Evolutionary conservation across 345 rosid species (phyloP).

Genomic region (Firmiana major): DNA sequence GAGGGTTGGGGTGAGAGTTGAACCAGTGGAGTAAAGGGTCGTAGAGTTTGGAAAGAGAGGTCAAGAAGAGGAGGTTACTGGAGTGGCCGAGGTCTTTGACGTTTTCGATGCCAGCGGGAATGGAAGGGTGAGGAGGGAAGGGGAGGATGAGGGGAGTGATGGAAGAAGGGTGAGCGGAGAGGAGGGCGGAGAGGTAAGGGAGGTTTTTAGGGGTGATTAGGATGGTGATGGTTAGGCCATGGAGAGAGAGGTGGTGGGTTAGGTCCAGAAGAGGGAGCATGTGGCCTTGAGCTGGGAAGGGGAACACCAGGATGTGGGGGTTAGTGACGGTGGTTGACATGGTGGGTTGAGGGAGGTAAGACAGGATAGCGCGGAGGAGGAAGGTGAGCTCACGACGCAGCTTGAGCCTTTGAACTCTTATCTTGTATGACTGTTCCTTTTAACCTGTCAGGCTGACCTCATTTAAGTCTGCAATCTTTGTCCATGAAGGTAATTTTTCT

Average conservation of each 20-base stretch:
- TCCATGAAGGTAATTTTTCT: too few relatives aligned
- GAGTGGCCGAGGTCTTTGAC: slow-evolving; percentile 45
- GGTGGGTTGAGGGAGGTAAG: background rate
- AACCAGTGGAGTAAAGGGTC: slow-evolving; percentile 55
- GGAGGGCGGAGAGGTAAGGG: slow-evolving; percentile 41
- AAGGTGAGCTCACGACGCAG: background rate
- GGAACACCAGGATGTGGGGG: slow-evolving; percentile 56
- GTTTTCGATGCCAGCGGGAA: slow-evolving; percentile 53
- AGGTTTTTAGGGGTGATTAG: slow-evolving; percentile 54
- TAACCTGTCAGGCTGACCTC: too few relatives aligned
- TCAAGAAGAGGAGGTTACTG: slow-evolving; percentile 34
- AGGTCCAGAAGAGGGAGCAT: slow-evolving; percentile 49
- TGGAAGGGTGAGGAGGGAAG: slow-evolving; percentile 51
- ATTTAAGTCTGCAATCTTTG: too few relatives aligned
- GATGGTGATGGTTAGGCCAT: slow-evolving; percentile 39
- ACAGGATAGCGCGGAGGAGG: background rate
- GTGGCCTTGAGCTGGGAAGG: slow-evolving; percentile 78
- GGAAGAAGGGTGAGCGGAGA: slow-evolving; percentile 7
- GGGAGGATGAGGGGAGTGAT: slow-evolving; percentile 33
- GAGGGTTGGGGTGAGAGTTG: slow-evolving; percentile 49
- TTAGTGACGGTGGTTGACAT: background rate
- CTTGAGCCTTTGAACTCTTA: background rate
- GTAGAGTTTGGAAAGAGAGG: slow-evolving; percentile 40
- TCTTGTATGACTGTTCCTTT: too few relatives aligned
- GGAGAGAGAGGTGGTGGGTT: slow-evolving; percentile 39